These are phyloP conservation scores for Parasarocladium wereldwijsianum DNA, from an alignment of 2,329 filamentous ascomycete genomes.

Conservation along the genomic window DNA sequence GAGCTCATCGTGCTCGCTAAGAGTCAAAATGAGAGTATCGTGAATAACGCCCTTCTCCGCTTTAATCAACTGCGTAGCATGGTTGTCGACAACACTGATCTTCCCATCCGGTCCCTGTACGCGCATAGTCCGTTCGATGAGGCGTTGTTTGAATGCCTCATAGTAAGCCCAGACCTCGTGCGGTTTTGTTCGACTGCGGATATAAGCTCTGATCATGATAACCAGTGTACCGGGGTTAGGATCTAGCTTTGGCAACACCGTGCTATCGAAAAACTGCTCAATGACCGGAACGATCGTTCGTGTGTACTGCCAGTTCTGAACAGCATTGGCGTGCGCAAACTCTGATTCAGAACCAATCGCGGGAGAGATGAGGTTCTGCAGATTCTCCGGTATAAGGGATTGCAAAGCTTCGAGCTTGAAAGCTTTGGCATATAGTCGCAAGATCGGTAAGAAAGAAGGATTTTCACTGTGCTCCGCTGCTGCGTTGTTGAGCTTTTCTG, in stretches of 20 bases:
- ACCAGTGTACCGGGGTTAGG: conserved; percentile 24
- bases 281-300: conserved; percentile 18
- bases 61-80: conserved; percentile 20
- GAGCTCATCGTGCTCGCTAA: conserved; percentile 27
- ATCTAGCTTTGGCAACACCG: conserved; percentile 11
- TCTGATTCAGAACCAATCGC: too few species aligned
- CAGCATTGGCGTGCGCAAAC: too few species aligned
- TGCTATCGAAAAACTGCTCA: conserved; percentile 15
- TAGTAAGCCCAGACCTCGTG: conserved; percentile 31
- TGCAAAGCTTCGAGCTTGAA: conserved; percentile 32
- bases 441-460: conserved; percentile 30
- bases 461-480: conserved; percentile 16
- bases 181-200: conserved; percentile 22
- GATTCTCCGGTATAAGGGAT: conserved; percentile 21
- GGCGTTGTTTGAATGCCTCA: conserved; percentile 26
- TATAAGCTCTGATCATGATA: conserved; percentile 32
- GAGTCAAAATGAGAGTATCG: conserved; percentile 32
- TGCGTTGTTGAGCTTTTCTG: conserved; percentile 20
- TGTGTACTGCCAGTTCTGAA: conserved; percentile 14
- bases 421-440: conserved; percentile 31
- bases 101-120: too few species aligned
- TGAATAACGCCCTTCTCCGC: conserved; percentile 29
- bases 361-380: too few species aligned
- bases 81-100: conserved; percentile 12
- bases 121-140: too few species aligned